phyloP scores from a whole-genome alignment of 768 basidiomycete genomes.

The Butyriboletus loyo region DNA sequence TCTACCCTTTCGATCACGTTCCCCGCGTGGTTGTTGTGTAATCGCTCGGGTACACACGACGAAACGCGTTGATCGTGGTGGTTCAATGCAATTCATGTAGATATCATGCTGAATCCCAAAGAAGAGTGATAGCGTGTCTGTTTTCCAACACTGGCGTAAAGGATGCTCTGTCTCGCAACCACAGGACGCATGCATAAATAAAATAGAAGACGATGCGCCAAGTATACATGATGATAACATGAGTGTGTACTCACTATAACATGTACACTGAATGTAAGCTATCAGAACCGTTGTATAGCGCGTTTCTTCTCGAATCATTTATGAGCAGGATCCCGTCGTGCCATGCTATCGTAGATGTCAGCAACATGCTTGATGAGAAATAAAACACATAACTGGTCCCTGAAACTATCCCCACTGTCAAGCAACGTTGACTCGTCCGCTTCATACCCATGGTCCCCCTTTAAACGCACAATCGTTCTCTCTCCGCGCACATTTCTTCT shows the following conservation, averaged over 20 bases:
- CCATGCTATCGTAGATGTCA: slow-evolving; percentile 50
- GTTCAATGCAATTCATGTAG: no score
- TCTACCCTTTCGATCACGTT: not conserved
- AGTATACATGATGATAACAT: not conserved
- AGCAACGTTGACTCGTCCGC: slow-evolving; percentile 75
- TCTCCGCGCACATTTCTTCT: slow-evolving; percentile 74
- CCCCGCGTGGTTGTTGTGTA: not conserved
- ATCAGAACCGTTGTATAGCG: slow-evolving; percentile 75
- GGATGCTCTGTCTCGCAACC: not conserved
- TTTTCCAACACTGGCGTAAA: not conserved
- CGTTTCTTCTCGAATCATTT: slow-evolving; percentile 57
- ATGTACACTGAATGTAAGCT: not conserved
- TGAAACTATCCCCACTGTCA: slow-evolving; percentile 83
- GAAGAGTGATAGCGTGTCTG: not conserved
- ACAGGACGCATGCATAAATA: not conserved
- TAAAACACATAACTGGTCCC: slow-evolving; percentile 55
- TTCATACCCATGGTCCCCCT: slow-evolving; percentile 73
- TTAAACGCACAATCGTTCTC: slow-evolving; percentile 66
- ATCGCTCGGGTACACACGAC: not conserved
- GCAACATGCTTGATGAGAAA: not conserved
- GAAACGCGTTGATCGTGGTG: not conserved
- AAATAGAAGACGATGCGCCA: not conserved
- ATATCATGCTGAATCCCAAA: not conserved
- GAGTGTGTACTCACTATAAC: slow-evolving; percentile 9
- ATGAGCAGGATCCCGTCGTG: slow-evolving; percentile 67